Evolutionary conservation across 116 monocot genomes (phyloP).

Genomic region (Phalaenopsis hybrid): DNA sequence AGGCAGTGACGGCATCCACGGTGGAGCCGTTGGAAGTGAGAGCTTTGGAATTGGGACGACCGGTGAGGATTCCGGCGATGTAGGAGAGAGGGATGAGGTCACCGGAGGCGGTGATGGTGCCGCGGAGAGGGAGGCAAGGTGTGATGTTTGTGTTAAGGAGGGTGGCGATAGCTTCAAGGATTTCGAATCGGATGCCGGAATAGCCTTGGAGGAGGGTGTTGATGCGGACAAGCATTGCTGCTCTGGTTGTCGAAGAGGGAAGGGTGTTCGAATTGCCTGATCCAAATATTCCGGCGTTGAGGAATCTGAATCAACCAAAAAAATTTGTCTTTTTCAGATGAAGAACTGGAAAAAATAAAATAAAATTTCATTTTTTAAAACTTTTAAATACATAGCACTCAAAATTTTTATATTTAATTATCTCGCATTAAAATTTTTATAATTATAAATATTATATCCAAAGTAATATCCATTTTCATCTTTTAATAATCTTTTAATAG

Average conservation of each 20-base stretch:
- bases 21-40: conserved; percentile 26
- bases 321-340: background rate
- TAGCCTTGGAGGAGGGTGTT: conserved; percentile 72
- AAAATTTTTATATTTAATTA: no score
- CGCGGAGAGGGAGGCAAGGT: conserved; percentile 45
- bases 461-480: no score
- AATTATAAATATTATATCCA: no score
- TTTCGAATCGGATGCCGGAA: conserved; percentile 59
- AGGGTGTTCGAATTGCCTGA: conserved; percentile 19
- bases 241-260: conserved; percentile 33
- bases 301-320: conserved; percentile 31
- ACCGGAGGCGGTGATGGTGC: conserved; percentile 49
- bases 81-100: conserved; percentile 52
- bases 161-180: conserved; percentile 40
- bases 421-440: no score
- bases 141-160: conserved; percentile 37
- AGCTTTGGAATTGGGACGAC: conserved; percentile 50
- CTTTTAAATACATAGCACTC: no score
- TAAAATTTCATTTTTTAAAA: background rate
- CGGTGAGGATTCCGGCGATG: conserved; percentile 46
- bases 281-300: conserved; percentile 60
- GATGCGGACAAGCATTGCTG: conserved; percentile 73
- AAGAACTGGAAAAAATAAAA: background rate
- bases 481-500: no score
- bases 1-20: conserved; percentile 43